Percentiles rank a stretch among this genome's conserved stretches.
Evolutionary conservation across 192 early-diverging fungal genomes (phyloP).

Genomic region (Coemansia sp.): DNA sequence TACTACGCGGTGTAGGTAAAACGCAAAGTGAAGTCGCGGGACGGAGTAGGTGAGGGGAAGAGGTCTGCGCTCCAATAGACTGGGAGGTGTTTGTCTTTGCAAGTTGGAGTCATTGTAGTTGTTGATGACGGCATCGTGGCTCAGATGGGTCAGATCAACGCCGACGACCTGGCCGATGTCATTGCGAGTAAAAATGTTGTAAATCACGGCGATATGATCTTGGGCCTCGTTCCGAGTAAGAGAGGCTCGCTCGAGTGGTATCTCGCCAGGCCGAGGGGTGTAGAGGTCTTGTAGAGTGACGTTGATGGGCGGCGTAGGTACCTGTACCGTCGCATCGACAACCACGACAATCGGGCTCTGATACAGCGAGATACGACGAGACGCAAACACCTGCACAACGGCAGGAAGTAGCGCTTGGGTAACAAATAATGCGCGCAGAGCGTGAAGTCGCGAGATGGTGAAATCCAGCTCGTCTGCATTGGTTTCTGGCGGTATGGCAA

Average conservation of each 20-base stretch:
- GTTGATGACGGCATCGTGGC: constrained; percentile 19
- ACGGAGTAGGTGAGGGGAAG: constrained; percentile 24
- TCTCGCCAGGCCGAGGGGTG: neutral
- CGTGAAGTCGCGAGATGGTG: constrained; percentile 10
- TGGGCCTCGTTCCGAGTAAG: constrained; percentile 19
- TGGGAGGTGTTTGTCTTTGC: neutral
- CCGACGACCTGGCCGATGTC: neutral
- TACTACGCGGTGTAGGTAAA: constrained; percentile 26
- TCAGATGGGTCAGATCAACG: constrained; percentile 3
- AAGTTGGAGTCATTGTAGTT: constrained; percentile 9
- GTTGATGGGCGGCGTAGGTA: neutral
- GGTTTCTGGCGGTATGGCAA: constrained; percentile 21
- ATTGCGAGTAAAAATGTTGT: constrained; percentile 8
- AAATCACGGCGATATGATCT: constrained; percentile 19
- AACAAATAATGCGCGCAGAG: constrained; percentile 23
- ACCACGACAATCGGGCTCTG: neutral
- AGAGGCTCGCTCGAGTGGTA: constrained; percentile 1
- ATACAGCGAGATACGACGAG: neutral
- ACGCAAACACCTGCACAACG: constrained; percentile 6
- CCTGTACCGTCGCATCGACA: neutral
- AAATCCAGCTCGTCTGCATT: constrained; percentile 4
- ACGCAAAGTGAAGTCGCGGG: constrained; percentile 37
- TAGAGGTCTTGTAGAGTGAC: constrained; percentile 16
- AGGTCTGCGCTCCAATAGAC: constrained; percentile 1
- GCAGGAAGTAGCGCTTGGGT: constrained; percentile 2